Conservation (phyloP, 2,329 filamentous ascomycete species). For the Sclerotinia sclerotiorum region DNA sequence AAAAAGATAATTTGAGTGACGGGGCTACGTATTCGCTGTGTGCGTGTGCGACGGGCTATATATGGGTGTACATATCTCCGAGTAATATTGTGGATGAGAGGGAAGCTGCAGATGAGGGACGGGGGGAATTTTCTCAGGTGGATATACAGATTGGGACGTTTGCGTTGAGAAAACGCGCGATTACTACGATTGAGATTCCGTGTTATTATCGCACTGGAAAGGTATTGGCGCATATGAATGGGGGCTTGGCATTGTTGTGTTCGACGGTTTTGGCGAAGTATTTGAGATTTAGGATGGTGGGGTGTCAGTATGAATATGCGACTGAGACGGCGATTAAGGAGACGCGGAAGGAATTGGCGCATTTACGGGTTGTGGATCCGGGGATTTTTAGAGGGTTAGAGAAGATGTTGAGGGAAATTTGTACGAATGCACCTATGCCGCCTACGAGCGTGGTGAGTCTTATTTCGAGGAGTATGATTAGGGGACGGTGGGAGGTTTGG, state of each 20-base stretch:
- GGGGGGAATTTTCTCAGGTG: slow-evolving; percentile 26
- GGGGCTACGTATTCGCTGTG: slow-evolving; percentile 33
- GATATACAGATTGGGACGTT: slow-evolving; percentile 38
- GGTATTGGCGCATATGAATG: slow-evolving; percentile 21
- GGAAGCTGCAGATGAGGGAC: not conserved
- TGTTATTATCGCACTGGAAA: slow-evolving; percentile 27
- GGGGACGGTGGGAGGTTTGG: slow-evolving; percentile 33
- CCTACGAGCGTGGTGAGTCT: slow-evolving; percentile 35
- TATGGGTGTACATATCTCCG: slow-evolving; percentile 32
- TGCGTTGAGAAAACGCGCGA: slow-evolving; percentile 32
- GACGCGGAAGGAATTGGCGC: slow-evolving; percentile 26
- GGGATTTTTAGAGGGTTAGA: slow-evolving; percentile 28
- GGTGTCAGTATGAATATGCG: slow-evolving; percentile 37
- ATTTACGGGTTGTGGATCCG: slow-evolving; percentile 25
- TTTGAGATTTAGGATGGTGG: slow-evolving; percentile 33
- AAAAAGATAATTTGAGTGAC: slow-evolving; percentile 33
- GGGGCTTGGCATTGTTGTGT: slow-evolving; percentile 31
- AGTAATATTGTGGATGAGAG: slow-evolving; percentile 2
- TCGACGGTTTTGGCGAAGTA: slow-evolving; percentile 35
- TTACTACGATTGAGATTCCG: slow-evolving; percentile 35
- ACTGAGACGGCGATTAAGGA: slow-evolving; percentile 32
- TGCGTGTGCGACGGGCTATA: slow-evolving; percentile 37
- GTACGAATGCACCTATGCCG: slow-evolving; percentile 35
- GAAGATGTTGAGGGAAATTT: slow-evolving; percentile 30
- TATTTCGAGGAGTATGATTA: slow-evolving; percentile 37